Percentiles rank a stretch among this genome's conserved stretches.
These are phyloP conservation scores for Penicillium sp. DNA, from an alignment of 2,329 filamentous ascomycete species.

Conservation along the genomic window DNA sequence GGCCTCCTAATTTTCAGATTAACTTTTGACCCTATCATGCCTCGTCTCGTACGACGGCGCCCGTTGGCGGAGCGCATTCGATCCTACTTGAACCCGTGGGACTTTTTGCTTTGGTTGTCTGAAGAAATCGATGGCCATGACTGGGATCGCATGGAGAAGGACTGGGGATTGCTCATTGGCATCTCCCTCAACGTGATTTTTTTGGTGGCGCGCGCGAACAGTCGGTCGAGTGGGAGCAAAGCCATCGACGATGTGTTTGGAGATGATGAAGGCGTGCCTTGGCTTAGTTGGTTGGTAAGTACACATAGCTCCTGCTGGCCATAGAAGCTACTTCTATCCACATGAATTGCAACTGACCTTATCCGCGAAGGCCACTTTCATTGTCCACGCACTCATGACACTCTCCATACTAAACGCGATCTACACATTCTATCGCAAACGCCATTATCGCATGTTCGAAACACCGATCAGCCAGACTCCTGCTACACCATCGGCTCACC, in stretches of 20 bases:
- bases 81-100: conserved; percentile 75
- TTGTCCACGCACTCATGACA: conserved; percentile 63
- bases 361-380: conserved; percentile 54
- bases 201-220: conserved; percentile 76
- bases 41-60: conserved; percentile 73
- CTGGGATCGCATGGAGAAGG: conserved; percentile 71
- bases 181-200: conserved; percentile 71
- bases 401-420: conserved; percentile 70
- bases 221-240: conserved; percentile 46
- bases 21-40: conserved; percentile 51
- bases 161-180: conserved; percentile 69
- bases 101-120: conserved; percentile 83
- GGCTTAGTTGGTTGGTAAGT: conserved; percentile 61
- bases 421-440: conserved; percentile 74
- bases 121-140: conserved; percentile 89
- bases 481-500: conserved; percentile 75
- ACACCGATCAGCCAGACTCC: conserved; percentile 69
- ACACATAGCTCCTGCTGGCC: neutral
- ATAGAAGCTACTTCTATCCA: too few species aligned
- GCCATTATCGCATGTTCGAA: conserved; percentile 88
- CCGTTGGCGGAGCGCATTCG: conserved; percentile 75
- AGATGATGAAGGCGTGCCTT: conserved; percentile 58
- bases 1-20: conserved; percentile 9
- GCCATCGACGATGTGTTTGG: conserved; percentile 77
- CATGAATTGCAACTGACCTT: too few species aligned